Percentiles rank a stretch among this genome's conserved stretches.
phyloP scores from a whole-genome alignment of 345 rosid species.

The Clarkia xantiana region DNA sequence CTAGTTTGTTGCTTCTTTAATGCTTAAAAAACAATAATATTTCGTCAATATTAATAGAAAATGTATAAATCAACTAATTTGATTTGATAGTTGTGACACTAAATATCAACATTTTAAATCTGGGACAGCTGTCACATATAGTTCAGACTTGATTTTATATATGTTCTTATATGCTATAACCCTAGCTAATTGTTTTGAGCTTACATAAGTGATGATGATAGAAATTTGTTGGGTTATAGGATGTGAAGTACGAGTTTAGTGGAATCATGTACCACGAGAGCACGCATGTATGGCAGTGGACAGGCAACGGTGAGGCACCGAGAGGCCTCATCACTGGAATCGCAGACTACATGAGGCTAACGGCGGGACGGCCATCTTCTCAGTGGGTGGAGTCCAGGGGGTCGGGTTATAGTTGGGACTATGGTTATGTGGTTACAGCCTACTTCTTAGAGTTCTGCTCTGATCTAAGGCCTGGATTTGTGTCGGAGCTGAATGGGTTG shows the following conservation, averaged over 20 bases:
- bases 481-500: constrained; percentile 6
- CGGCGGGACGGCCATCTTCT: constrained; percentile 3
- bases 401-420: constrained; percentile 3
- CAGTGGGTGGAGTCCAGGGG: constrained; percentile 7
- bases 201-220: not conserved
- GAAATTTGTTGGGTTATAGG: no score
- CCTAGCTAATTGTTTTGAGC: not conserved
- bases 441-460: constrained; percentile 5
- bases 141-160: no score
- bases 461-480: not conserved
- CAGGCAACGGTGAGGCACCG: not conserved
- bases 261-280: constrained; percentile 3
- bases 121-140: no score
- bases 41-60: no score
- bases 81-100: no score
- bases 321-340: constrained; percentile 5
- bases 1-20: no score
- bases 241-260: not conserved
- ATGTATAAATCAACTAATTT: no score
- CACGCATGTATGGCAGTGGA: not conserved
- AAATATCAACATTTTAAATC: no score
- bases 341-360: constrained; percentile 8
- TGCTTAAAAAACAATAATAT: no score
- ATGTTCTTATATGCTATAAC: no score
- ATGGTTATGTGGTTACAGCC: not conserved